Conservation (phyloP, 805 yeast species). For the Lachancea waltii region DNA sequence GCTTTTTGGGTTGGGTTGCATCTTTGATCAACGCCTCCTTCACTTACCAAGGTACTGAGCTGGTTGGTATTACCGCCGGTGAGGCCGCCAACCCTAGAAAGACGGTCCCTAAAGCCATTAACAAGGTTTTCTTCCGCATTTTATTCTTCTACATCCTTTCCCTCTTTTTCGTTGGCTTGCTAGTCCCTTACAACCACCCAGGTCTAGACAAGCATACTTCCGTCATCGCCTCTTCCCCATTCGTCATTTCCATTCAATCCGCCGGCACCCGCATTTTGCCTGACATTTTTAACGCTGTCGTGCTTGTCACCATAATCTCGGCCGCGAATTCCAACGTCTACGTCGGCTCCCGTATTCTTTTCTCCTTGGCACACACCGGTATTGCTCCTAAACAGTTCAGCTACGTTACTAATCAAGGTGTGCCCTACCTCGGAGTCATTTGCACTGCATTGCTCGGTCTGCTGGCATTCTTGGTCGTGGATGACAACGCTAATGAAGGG, state of each 20-base stretch:
- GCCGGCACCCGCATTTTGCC: constrained; percentile 65
- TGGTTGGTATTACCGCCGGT: constrained; percentile 54
- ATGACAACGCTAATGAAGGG: constrained; percentile 45
- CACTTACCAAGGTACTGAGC: constrained; percentile 55
- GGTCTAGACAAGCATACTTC: constrained; percentile 32
- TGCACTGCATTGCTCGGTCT: constrained; percentile 51
- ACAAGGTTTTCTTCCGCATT: constrained; percentile 58
- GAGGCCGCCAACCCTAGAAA: constrained; percentile 61
- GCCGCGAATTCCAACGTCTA: constrained; percentile 76
- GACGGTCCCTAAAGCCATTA: constrained; percentile 61
- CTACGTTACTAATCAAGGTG: constrained; percentile 51
- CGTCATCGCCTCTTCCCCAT: constrained; percentile 54
- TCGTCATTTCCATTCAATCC: constrained; percentile 57
- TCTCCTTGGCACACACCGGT: constrained; percentile 52
- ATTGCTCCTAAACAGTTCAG: constrained; percentile 54
- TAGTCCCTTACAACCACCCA: constrained; percentile 58
- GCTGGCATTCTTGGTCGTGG: constrained; percentile 49
- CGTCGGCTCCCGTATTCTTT: constrained; percentile 64
- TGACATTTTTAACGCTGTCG: constrained; percentile 65
- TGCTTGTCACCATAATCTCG: constrained; percentile 57
- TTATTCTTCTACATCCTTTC: constrained; percentile 53
- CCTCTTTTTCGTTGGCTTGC: constrained; percentile 56
- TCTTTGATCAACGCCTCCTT: constrained; percentile 51
- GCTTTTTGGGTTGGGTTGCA: constrained; percentile 49
- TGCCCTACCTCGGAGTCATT: constrained; percentile 52